Conservation (phyloP, 768 basidiomycete genomes). For the Tricholomella constricta region DNA sequence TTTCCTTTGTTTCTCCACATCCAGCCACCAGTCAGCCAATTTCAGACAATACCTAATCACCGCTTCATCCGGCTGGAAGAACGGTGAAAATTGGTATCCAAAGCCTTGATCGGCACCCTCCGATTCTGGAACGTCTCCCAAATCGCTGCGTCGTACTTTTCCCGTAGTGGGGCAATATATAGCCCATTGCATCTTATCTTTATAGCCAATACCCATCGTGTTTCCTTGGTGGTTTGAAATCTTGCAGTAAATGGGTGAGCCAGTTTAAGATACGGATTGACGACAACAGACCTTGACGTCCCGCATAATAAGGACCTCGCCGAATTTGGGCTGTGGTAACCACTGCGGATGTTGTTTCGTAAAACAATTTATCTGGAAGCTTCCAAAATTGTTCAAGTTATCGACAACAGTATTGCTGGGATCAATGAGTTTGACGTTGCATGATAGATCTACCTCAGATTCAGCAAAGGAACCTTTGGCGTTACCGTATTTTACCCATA, state of each 20-base stretch:
- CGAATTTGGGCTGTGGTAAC: conserved; percentile 50
- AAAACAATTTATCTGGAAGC: conserved; percentile 53
- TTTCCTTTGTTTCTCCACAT: conserved; percentile 24
- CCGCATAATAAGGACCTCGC: conserved; percentile 54
- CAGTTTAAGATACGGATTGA: not conserved
- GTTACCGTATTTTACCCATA: conserved; percentile 10
- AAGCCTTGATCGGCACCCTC: conserved; percentile 36
- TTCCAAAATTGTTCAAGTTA: conserved; percentile 20
- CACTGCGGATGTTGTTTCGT: conserved; percentile 45
- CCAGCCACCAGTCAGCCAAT: conserved; percentile 56
- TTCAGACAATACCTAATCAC: conserved; percentile 46
- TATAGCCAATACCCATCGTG: conserved; percentile 45
- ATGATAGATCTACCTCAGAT: conserved; percentile 42
- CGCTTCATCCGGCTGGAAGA: conserved; percentile 38
- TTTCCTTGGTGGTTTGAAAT: conserved; percentile 29
- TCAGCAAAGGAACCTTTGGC: not conserved
- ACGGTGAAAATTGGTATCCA: conserved; percentile 46
- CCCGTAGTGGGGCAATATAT: conserved; percentile 46
- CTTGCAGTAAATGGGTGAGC: conserved; percentile 24
- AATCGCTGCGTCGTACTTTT: conserved; percentile 38
- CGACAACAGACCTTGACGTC: conserved; percentile 45
- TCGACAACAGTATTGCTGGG: conserved; percentile 44
- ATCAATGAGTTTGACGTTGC: conserved; percentile 52
- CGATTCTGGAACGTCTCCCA: conserved; percentile 37
- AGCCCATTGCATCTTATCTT: conserved; percentile 54